Conservation (phyloP, 768 basidiomycete species). For the Xerocomus spinulosus region DNA sequence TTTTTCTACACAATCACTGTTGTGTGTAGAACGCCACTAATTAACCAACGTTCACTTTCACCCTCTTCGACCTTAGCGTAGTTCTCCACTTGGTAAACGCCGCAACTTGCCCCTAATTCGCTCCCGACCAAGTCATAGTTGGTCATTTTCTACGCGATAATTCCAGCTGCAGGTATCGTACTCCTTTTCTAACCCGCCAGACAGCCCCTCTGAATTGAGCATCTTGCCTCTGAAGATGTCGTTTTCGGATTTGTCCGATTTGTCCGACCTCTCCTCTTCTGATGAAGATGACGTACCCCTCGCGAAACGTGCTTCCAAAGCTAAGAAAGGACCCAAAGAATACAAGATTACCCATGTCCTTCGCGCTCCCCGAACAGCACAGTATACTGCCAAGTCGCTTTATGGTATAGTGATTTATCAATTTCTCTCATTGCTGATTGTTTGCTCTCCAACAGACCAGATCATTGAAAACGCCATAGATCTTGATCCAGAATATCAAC, state of each 20-base stretch:
- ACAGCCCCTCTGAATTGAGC: not conserved
- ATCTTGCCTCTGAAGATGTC: constrained; percentile 23
- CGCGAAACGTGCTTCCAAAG: constrained; percentile 16
- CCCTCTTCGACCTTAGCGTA: not conserved
- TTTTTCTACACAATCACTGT: constrained; percentile 11
- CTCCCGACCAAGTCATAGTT: not conserved
- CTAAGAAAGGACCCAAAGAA: constrained; percentile 27
- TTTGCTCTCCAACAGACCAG: constrained; percentile 35
- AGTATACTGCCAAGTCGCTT: constrained; percentile 41
- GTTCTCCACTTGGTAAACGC: not conserved
- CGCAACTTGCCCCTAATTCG: not conserved
- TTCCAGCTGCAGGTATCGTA: not conserved
- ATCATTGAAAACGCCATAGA: constrained; percentile 45
- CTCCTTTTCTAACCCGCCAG: not conserved
- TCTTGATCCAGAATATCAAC: constrained; percentile 63
- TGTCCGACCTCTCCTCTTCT: constrained; percentile 41
- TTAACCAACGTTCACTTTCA: not conserved
- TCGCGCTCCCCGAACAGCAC: constrained; percentile 35
- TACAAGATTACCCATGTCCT: constrained; percentile 32
- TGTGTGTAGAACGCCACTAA: not conserved
- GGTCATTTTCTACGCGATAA: not conserved
- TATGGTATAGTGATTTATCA: constrained; percentile 34
- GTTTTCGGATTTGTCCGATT: constrained; percentile 41
- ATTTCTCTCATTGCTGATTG: not conserved
- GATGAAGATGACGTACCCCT: constrained; percentile 35